These are phyloP conservation scores for Myxozyma kluyveri DNA, from an alignment of 805 yeast genomes.

Conservation along the genomic window DNA sequence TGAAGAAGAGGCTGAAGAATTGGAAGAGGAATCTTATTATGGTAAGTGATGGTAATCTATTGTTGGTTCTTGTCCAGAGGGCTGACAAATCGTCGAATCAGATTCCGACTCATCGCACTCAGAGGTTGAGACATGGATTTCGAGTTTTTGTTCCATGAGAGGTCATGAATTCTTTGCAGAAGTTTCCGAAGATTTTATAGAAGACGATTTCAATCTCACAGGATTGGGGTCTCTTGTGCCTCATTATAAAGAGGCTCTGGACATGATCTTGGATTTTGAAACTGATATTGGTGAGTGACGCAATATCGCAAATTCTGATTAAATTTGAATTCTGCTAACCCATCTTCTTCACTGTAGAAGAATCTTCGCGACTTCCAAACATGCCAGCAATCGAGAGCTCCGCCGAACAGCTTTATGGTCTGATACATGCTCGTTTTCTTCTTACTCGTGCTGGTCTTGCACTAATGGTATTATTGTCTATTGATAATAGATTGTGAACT, in stretches of 20 bases:
- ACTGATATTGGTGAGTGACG: constrained; percentile 39
- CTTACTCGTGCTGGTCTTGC: constrained; percentile 85
- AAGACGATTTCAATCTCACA: constrained; percentile 93
- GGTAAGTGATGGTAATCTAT: too few relatives aligned
- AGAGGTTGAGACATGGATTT: constrained; percentile 75
- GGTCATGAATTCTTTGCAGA: constrained; percentile 91
- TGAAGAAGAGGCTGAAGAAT: constrained; percentile 28
- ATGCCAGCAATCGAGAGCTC: constrained; percentile 79
- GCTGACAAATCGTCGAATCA: background rate
- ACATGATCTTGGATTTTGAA: constrained; percentile 84
- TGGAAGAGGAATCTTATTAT: constrained; percentile 27
- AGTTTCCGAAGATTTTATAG: constrained; percentile 87
- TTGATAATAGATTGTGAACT: background rate
- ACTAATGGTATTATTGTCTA: constrained; percentile 42
- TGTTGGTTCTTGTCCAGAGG: background rate
- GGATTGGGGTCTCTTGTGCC: constrained; percentile 85
- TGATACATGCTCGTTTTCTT: constrained; percentile 90
- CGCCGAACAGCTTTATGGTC: constrained; percentile 88
- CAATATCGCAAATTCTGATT: background rate
- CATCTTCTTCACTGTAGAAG: constrained; percentile 28
- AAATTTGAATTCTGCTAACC: constrained; percentile 36
- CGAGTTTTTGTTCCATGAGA: constrained; percentile 70
- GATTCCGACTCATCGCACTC: constrained; percentile 35
- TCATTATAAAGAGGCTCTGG: constrained; percentile 85
- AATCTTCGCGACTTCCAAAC: constrained; percentile 58